Conservation (phyloP, 2,329 filamentous ascomycete genomes). For the Pseudopithomyces maydicus region DNA sequence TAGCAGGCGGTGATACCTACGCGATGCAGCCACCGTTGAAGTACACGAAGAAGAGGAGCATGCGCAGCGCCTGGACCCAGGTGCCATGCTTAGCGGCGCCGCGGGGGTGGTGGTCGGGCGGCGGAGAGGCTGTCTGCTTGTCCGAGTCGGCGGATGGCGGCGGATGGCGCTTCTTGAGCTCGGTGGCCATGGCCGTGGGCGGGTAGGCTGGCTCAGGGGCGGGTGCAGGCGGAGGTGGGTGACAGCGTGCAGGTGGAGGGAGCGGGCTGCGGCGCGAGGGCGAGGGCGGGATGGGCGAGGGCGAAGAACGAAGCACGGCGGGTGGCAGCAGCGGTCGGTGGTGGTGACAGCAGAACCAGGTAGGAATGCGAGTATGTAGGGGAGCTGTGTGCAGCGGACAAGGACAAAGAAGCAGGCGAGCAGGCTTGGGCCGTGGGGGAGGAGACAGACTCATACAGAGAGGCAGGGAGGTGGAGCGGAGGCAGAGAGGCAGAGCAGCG, state of each 20-base stretch:
- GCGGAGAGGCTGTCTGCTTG: conserved; percentile 11
- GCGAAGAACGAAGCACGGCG: not conserved
- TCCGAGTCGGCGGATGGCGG: conserved; percentile 27
- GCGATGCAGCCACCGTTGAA: conserved; percentile 51
- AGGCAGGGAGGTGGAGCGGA: not conserved
- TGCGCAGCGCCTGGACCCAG: conserved; percentile 49
- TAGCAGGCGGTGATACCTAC: conserved; percentile 31
- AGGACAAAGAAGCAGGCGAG: not conserved
- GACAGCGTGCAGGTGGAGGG: not conserved
- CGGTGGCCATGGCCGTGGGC: conserved; percentile 26
- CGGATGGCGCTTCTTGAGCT: conserved; percentile 40
- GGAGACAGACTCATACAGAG: not conserved
- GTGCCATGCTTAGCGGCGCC: conserved; percentile 50
- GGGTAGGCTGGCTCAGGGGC: not conserved
- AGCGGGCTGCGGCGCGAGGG: not conserved
- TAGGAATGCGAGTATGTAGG: not conserved
- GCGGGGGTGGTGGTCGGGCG: conserved; percentile 34
- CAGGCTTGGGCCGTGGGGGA: too few relatives aligned
- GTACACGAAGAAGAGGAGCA: conserved; percentile 52
- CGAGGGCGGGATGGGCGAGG: not conserved
- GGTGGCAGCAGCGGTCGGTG: not conserved
- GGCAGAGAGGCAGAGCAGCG: too few relatives aligned
- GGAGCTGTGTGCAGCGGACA: not conserved
- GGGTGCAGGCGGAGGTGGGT: conserved; percentile 12
- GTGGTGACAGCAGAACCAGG: not conserved